Evolutionary conservation across 2,329 filamentous ascomycete genomes (phyloP).

Genomic region (Harringtonia aguacate): DNA sequence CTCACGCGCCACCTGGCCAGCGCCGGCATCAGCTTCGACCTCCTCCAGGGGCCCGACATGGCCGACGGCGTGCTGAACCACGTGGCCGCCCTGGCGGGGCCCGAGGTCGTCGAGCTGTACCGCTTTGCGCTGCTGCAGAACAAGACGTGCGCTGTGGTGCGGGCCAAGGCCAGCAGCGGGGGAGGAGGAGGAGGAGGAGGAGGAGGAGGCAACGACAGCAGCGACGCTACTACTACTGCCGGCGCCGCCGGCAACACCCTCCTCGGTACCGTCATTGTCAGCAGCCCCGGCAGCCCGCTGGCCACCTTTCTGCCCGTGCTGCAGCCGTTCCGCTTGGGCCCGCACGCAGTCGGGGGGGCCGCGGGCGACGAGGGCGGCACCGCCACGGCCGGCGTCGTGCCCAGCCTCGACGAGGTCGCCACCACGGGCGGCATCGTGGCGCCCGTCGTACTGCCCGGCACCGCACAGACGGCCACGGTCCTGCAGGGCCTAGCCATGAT

Average conservation of each 20-base stretch:
- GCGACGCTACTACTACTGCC: constrained; percentile 36
- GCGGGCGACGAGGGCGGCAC: neutral
- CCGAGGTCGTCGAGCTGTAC: constrained; percentile 73
- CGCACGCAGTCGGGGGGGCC: constrained; percentile 19
- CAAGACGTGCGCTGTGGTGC: constrained; percentile 63
- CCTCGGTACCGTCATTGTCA: constrained; percentile 70
- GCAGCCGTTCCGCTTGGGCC: constrained; percentile 31
- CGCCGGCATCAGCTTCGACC: constrained; percentile 67
- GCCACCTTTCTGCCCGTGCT: constrained; percentile 61
- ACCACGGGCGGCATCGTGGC: constrained; percentile 67
- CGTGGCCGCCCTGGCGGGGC: constrained; percentile 61
- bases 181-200: neutral
- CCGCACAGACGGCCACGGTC: constrained; percentile 51
- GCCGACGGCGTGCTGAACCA: constrained; percentile 64
- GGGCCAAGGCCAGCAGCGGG: constrained; percentile 50
- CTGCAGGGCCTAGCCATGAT: constrained; percentile 69
- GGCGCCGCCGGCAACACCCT: constrained; percentile 52
- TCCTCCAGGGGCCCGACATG: constrained; percentile 72
- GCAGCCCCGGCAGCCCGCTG: constrained; percentile 57
- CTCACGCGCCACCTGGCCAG: constrained; percentile 63
- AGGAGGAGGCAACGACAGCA: neutral
- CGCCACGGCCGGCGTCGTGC: neutral
- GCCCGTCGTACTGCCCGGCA: constrained; percentile 65
- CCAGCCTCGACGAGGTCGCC: constrained; percentile 23
- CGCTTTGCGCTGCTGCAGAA: constrained; percentile 61